Conservation (phyloP, 306 rosid genomes). For the Trifolium pratense region DNA sequence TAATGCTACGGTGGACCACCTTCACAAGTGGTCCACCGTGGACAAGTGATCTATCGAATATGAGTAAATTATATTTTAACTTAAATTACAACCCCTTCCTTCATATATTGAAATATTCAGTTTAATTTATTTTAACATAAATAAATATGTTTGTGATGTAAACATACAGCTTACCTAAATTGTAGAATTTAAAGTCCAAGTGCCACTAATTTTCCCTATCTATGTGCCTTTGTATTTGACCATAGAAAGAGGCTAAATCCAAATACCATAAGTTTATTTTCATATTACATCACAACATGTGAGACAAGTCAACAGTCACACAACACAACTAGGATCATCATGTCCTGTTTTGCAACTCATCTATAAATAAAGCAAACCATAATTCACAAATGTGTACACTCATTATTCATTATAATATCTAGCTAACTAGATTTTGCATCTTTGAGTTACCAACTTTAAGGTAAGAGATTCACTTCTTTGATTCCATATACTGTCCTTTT, state of each 20-base stretch:
- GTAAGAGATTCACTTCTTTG: constrained; percentile 36
- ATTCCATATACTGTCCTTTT: background rate
- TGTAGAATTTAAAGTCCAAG: background rate
- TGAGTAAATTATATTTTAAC: too few species aligned
- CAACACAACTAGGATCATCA: background rate
- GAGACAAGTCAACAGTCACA: constrained; percentile 36
- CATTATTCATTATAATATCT: background rate
- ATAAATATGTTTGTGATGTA: too few species aligned
- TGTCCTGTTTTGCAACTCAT: background rate
- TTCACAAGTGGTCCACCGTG: too few species aligned
- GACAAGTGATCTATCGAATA: too few species aligned
- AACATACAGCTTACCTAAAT: background rate
- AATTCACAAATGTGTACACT: background rate
- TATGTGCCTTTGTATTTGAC: background rate
- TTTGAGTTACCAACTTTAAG: constrained; percentile 39
- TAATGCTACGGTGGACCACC: too few species aligned
- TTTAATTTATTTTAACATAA: too few species aligned
- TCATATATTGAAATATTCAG: too few species aligned
- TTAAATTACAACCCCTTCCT: too few species aligned
- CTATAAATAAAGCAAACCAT: constrained; percentile 26
- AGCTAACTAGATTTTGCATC: background rate
- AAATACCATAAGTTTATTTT: background rate
- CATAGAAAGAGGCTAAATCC: background rate
- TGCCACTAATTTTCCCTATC: background rate
- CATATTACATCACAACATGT: constrained; percentile 21